phyloP scores from a whole-genome alignment of 768 basidiomycete species.

The Cubamyces sp. region DNA sequence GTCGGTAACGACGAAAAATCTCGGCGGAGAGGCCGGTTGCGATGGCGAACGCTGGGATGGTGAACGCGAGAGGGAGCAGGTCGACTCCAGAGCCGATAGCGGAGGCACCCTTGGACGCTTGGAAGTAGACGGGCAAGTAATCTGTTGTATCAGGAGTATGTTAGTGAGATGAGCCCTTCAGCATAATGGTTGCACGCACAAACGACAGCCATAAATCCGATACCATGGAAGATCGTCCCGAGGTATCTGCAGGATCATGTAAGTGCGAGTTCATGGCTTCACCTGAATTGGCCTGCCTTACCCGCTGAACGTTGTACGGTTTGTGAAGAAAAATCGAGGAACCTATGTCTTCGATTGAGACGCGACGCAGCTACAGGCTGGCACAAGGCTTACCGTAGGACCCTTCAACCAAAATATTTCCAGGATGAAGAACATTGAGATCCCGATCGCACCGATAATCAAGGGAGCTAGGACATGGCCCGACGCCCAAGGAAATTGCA shows the following conservation, averaged over 20 bases:
- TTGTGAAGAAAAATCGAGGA: constrained; percentile 2
- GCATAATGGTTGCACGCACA: constrained; percentile 11
- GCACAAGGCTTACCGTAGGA: constrained; percentile 27
- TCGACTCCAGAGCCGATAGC: constrained; percentile 43
- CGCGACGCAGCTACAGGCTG: too few species aligned
- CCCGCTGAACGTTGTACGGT: constrained; percentile 10
- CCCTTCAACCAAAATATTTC: constrained; percentile 33
- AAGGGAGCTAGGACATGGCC: constrained; percentile 40
- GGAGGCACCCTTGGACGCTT: constrained; percentile 43
- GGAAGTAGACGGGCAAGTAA: constrained; percentile 51
- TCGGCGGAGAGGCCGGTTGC: constrained; percentile 38
- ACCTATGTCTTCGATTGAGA: not conserved
- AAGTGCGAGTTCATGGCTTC: too few species aligned
- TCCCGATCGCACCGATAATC: constrained; percentile 37
- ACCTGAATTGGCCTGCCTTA: not conserved
- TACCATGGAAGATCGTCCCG: constrained; percentile 37
- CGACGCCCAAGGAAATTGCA: constrained; percentile 39
- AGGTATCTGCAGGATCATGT: constrained; percentile 33
- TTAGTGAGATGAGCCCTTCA: not conserved
- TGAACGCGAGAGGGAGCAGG: constrained; percentile 38
- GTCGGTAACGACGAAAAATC: constrained; percentile 38
- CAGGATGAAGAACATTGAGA: constrained; percentile 37
- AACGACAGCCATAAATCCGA: constrained; percentile 29
- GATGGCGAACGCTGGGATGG: constrained; percentile 43
- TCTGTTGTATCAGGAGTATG: constrained; percentile 20